Conservation (phyloP, 2,329 filamentous ascomycete genomes). For the Tetracladium maxilliforme region DNA sequence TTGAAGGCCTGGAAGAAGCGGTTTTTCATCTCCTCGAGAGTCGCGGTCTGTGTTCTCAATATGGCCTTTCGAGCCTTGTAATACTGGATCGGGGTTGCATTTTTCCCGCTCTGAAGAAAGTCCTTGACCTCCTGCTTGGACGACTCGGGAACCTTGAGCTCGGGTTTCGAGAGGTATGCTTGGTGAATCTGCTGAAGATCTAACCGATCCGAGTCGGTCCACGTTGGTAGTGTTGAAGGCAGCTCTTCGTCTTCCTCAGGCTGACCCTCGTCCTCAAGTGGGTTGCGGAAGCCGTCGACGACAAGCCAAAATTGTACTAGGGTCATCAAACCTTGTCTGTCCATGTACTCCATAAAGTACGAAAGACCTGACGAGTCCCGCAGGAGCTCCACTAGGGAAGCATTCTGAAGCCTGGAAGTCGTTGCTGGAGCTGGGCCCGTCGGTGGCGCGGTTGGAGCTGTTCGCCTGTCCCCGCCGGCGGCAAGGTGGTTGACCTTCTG, state of each 20-base stretch:
- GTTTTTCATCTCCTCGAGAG: constrained; percentile 72
- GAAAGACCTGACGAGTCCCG: constrained; percentile 82
- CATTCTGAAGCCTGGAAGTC: constrained; percentile 58
- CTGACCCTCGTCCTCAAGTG: constrained; percentile 71
- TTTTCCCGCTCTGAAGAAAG: constrained; percentile 66
- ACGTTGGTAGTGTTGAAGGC: constrained; percentile 47
- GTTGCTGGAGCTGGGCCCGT: constrained; percentile 2
- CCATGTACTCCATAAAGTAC: constrained; percentile 99
- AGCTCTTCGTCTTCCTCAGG: constrained; percentile 46
- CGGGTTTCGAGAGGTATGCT: constrained; percentile 69
- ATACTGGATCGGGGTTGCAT: constrained; percentile 70
- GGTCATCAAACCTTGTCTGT: constrained; percentile 72
- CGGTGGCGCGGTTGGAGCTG: constrained; percentile 10
- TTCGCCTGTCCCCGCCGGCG: constrained; percentile 50
- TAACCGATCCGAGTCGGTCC: constrained; percentile 71
- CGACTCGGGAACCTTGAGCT: constrained; percentile 61
- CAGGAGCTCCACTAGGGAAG: constrained; percentile 70
- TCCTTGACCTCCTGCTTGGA: constrained; percentile 56
- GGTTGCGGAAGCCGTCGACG: constrained; percentile 90
- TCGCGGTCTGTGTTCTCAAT: constrained; percentile 65
- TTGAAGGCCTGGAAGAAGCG: constrained; percentile 77
- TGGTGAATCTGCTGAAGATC: constrained; percentile 89
- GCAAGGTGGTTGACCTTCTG: constrained; percentile 76
- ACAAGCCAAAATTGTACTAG: constrained; percentile 97
- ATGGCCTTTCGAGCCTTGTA: constrained; percentile 69